Base-by-base conservation (phyloP, 768 basidiomycete genomes). In the Leccinum imitatum region DNA sequence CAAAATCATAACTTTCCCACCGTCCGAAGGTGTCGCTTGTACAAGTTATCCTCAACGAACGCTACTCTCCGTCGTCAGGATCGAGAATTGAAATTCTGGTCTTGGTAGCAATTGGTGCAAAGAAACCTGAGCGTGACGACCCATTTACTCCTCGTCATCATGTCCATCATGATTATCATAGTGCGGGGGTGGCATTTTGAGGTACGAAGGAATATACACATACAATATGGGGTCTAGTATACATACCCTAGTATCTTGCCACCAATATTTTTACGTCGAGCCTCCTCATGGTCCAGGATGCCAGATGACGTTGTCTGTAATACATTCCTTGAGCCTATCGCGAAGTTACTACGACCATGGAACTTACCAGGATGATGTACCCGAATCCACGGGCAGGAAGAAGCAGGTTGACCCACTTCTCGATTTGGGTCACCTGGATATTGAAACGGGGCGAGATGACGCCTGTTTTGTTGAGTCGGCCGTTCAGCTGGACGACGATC, bases 381-480 rank as follows among this genome's bases (percentile, higher is more conserved):
- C 96, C 97, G 76, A 99, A 98, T 19, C 90, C 90, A 87, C 97
- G 89, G 68, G 96, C 88, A 60, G 97, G 97, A 62, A 98, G 85
- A 60, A 99, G 79, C 81, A 93, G 83, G 84, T 95, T 95, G 82
- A 98, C 93, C 96, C 96, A 98, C 64, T 83, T 81, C 79, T 96
- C 93, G 70, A 98, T 97, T 73, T 95, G 89, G 69, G 77, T 87
- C 63, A 91, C 89, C 74, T 95, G 91, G 68, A 98, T 86, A 79
- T 98, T 98, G 86, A 93, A 98, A 57, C 97, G 91, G 48, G 96
- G 95, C n/a, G 95, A 98, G 79, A 98, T 98, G 73, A 99, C 96
- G 68, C 96, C 97, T n/a, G 89, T 90, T 82, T 99, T 99, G 85
- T 99, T 99, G 69, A 99, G 85, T 62, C 94, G 91, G 50, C 97